Evolutionary conservation across 2,329 filamentous ascomycete species (phyloP), one percentile per base, ranked within the genome.

Genomic region (Nothopassalora personata): DNA sequence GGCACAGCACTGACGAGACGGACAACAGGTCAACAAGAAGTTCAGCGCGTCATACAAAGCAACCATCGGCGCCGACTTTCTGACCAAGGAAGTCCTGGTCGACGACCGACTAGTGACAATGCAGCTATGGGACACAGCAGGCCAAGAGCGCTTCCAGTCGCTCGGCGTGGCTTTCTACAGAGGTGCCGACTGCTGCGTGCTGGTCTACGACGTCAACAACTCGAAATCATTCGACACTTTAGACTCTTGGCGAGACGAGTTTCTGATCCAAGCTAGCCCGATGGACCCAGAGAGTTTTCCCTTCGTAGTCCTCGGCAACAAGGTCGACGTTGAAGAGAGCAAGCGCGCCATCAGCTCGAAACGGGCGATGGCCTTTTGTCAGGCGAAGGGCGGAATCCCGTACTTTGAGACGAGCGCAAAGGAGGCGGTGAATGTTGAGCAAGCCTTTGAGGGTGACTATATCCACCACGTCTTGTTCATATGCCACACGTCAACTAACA

Each of bases 11-110:
- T 49, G 46, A 49, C 19, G 23, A 34, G 13, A 3, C 28, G 13
- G 10, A 31, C 31, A 67, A 23, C 68, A 97, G 93, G 93, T 99
- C 84, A 99, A 99, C 83, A 99, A 99, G 81, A 97, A 99, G 77
- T 99, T 99, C 82, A 97, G 92, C 75, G 93, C 92, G 68, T 97
- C 92, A 81, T 99, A 99, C 86, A 99, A 99, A 81, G 94, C 94
- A 60, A 99, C 94, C 49, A 99, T 99, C 75, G 94, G 94, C 67
- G 94, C 94, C 75, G 94, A 99, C 77, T 99, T 99, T 78, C 82
- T 99, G 62, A 99, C 94, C 58, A 95, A 96, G 76, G 94, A 99
- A 80, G 94, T 99, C 45, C 81, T 97, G 65, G 93, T 99, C 56
- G 94, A 97, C 77, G 94, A 97, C 78, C 86, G 93, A 73, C 85